Conservation (phyloP, 177 flowering plant species). For the Vitis hybrid region DNA sequence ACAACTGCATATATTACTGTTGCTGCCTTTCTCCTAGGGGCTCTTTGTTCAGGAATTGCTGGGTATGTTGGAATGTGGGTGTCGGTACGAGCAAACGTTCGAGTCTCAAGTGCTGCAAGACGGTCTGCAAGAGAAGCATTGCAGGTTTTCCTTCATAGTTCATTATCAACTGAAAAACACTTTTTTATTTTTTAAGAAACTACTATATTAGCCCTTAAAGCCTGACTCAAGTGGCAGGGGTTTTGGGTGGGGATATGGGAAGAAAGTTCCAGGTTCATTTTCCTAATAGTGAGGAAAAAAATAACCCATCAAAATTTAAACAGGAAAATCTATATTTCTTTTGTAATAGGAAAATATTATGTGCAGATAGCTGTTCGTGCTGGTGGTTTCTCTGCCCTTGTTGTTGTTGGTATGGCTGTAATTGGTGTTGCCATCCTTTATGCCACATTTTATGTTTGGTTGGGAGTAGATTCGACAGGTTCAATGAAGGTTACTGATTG, state of each 20-base stretch:
- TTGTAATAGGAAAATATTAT: conserved; percentile 8
- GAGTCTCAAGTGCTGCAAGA: conserved; percentile 99
- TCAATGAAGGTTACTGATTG: conserved; percentile 95
- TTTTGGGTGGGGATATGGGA: no score
- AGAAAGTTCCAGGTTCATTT: no score
- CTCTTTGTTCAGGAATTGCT: conserved; percentile 93
- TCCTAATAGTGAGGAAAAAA: no score
- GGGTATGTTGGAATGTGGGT: conserved; percentile 99
- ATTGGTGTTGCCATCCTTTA: conserved; percentile 88
- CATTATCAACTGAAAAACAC: not conserved
- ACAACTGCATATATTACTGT: conserved; percentile 90
- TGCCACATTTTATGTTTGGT: conserved; percentile 86
- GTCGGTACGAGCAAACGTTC: conserved; percentile 97
- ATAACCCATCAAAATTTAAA: no score
- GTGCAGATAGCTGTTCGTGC: conserved; percentile 95
- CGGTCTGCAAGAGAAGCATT: conserved; percentile 96
- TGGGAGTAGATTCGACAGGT: conserved; percentile 83
- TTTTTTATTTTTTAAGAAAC: conserved; percentile 2
- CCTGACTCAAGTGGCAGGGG: no score
- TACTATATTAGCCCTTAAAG: not conserved
- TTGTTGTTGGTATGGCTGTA: conserved; percentile 99
- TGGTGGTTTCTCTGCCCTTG: conserved; percentile 94
- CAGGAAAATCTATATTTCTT: not conserved
- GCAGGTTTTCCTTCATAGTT: conserved; percentile 56
- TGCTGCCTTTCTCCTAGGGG: conserved; percentile 92